Evolutionary conservation across 2,329 filamentous ascomycete species (phyloP).

Genomic region (Sporothrix variecibatus): DNA sequence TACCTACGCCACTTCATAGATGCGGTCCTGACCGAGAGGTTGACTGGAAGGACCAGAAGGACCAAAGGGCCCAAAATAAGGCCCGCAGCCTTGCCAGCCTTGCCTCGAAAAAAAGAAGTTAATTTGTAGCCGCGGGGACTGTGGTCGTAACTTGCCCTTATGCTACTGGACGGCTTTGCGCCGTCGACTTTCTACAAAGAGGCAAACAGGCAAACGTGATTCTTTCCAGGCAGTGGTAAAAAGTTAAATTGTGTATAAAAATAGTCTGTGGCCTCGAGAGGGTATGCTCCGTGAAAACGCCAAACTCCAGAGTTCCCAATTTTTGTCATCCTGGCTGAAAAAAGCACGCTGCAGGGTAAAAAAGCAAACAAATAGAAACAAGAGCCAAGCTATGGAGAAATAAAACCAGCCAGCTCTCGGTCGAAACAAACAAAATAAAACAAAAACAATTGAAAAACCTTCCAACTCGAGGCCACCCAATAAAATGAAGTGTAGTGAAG

Average conservation of each 20-base stretch:
- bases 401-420: neutral
- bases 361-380: neutral
- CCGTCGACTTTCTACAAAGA: neutral
- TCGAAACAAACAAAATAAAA: neutral
- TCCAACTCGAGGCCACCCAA: neutral
- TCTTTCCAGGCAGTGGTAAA: neutral
- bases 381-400: neutral
- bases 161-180: neutral
- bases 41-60: neutral
- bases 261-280: neutral
- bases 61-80: neutral
- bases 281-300: constrained; percentile 12
- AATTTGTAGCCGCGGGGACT: neutral
- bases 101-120: neutral
- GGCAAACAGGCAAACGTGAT: neutral
- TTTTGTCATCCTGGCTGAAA: neutral
- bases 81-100: neutral
- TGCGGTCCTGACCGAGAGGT: neutral
- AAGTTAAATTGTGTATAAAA: neutral
- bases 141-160: neutral
- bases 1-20: neutral
- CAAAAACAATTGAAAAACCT: neutral
- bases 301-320: neutral
- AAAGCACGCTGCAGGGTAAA: neutral
- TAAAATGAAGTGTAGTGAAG: neutral